Conservation (phyloP, 169 alveolate species). For the Perkinsus marinus region DNA sequence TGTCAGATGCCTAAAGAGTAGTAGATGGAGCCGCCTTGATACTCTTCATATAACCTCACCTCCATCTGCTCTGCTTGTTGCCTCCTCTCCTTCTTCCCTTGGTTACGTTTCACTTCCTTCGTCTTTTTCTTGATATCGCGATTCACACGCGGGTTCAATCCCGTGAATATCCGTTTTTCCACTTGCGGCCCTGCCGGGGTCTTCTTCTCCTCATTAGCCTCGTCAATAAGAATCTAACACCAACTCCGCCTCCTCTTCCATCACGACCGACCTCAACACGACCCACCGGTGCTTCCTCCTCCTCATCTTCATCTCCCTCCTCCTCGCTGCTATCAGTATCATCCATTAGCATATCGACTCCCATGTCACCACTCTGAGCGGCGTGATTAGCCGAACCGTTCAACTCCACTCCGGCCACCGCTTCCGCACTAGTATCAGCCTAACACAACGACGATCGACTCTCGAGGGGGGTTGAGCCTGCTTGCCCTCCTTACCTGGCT, state of each 20-base stretch:
- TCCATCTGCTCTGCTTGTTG: neutral
- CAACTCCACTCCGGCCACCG: neutral
- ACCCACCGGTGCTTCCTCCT: neutral
- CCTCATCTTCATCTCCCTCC: neutral
- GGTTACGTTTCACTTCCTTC: neutral
- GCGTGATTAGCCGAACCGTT: neutral
- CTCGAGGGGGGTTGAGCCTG: too few species aligned
- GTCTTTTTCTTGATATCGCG: neutral
- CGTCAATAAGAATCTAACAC: neutral
- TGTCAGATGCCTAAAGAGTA: neutral
- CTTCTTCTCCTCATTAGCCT: neutral
- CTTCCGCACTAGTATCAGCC: neutral
- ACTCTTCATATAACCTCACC: neutral
- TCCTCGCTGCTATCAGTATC: neutral
- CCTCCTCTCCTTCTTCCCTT: neutral
- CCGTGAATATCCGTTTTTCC: neutral
- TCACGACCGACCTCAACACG: too few species aligned
- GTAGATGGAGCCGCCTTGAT: too few species aligned
- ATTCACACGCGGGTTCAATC: neutral
- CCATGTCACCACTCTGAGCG: neutral
- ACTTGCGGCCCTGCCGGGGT: neutral
- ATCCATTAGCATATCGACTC: neutral
- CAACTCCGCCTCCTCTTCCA: neutral
- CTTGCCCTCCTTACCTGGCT: neutral
- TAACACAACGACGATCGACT: neutral